These are phyloP conservation scores for Arthrinium puccinioides DNA, from an alignment of 2,329 filamentous ascomycete genomes.

Conservation along the genomic window DNA sequence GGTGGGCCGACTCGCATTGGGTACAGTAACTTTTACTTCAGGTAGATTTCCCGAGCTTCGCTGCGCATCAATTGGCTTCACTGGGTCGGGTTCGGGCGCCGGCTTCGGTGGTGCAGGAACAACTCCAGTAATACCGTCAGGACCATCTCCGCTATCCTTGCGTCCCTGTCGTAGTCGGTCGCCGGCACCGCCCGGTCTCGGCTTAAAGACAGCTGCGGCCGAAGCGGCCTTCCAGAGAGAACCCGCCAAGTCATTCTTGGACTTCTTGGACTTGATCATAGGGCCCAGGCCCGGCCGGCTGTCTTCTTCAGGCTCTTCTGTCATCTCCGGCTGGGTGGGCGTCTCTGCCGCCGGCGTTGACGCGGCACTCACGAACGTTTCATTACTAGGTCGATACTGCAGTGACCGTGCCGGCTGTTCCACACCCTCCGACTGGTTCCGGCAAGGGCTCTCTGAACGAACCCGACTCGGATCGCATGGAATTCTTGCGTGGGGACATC, in stretches of 20 bases:
- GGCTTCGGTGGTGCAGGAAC: conserved; percentile 67
- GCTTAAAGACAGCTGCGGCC: conserved; percentile 70
- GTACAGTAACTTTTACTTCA: conserved; percentile 51
- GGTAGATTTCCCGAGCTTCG: conserved; percentile 37
- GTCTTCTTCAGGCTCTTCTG: conserved; percentile 35
- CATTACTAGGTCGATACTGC: conserved; percentile 11
- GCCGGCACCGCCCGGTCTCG: conserved; percentile 77
- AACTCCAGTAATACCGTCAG: conserved; percentile 85
- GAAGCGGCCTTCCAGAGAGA: conserved; percentile 75
- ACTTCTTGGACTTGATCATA: conserved; percentile 80
- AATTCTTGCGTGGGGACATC: conserved; percentile 38
- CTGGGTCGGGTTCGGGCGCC: conserved; percentile 27
- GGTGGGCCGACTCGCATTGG: conserved; percentile 30
- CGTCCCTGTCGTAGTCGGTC: conserved; percentile 65
- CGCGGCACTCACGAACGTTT: conserved; percentile 11
- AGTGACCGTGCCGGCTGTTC: conserved; percentile 1
- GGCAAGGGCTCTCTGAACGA: conserved; percentile 27
- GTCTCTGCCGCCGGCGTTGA: conserved; percentile 19
- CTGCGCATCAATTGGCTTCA: conserved; percentile 24
- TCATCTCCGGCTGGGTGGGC: too few relatives aligned
- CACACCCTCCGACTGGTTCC: conserved; percentile 4
- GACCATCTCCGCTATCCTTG: conserved; percentile 54
- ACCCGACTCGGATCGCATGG: conserved; percentile 22
- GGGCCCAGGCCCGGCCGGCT: conserved; percentile 72
- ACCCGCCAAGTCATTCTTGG: conserved; percentile 65